phyloP scores from a whole-genome alignment of 192 early-diverging fungal species.

The Coemansia sp. region DNA sequence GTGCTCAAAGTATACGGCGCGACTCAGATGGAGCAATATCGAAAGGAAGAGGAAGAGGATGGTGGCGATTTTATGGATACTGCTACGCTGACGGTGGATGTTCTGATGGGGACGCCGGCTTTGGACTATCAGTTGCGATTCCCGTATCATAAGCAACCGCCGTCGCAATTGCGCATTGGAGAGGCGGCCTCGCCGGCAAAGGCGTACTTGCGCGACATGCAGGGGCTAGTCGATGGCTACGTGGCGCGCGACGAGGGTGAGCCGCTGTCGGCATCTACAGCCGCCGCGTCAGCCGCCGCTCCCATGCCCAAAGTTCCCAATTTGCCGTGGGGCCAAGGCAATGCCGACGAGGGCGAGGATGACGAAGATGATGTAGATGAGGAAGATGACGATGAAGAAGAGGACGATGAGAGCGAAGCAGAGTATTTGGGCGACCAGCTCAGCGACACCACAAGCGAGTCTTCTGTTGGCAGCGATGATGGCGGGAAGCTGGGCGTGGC shows the following conservation, averaged over 20 bases:
- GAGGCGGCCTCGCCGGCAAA: conserved; percentile 29
- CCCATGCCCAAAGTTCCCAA: conserved; percentile 44
- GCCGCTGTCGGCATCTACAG: conserved; percentile 8
- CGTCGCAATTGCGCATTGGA: conserved; percentile 29
- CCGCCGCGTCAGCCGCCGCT: conserved; percentile 2
- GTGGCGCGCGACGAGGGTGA: conserved; percentile 25
- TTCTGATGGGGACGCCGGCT: conserved; percentile 25
- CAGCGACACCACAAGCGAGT: background rate
- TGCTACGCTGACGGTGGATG: conserved; percentile 39
- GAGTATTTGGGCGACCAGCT: background rate
- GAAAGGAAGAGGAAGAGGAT: conserved; percentile 60
- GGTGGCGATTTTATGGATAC: conserved; percentile 36
- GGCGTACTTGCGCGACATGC: conserved; percentile 47
- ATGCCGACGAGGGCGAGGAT: conserved; percentile 20
- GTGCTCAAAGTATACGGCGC: conserved; percentile 86
- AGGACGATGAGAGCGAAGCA: conserved; percentile 4
- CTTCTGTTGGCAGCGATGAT: background rate
- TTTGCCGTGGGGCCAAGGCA: conserved; percentile 37
- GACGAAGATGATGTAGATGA: conserved; percentile 32
- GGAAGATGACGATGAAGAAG: conserved; percentile 27
- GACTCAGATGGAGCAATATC: conserved; percentile 89
- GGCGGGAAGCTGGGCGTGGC: background rate
- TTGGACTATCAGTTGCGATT: conserved; percentile 31
- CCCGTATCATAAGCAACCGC: conserved; percentile 30
- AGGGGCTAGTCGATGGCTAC: conserved; percentile 42